Percentiles rank a stretch among this genome's conserved stretches.
Evolutionary conservation across 139 green algal genomes (phyloP).

Genomic region (Bryopsis sp.): DNA sequence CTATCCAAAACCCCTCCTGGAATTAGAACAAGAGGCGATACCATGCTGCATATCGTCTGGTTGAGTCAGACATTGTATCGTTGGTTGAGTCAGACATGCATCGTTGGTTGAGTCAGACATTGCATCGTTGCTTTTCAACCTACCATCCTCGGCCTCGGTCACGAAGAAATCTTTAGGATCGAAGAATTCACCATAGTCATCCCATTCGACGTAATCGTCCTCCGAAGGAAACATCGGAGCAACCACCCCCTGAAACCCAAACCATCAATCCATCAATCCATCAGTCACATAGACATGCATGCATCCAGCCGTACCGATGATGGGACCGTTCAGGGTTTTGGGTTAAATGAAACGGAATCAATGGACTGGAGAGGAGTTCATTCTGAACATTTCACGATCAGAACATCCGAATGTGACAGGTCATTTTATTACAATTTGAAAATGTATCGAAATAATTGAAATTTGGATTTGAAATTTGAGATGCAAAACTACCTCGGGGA

Average conservation of each 20-base stretch:
- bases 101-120: background rate
- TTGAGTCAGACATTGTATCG: background rate
- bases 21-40: background rate
- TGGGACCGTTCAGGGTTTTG: too few species aligned
- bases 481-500: conserved; percentile 36
- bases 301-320: background rate
- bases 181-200: conserved; percentile 61
- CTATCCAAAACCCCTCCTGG: background rate
- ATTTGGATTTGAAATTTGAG: background rate
- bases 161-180: conserved; percentile 17
- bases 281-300: conserved; percentile 11
- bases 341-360: background rate
- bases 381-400: too few species aligned
- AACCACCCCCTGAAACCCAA: conserved; percentile 33
- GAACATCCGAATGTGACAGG: too few species aligned
- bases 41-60: background rate
- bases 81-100: background rate
- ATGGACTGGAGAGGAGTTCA: background rate
- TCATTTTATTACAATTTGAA: too few species aligned
- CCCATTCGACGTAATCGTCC: conserved; percentile 46
- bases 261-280: too few species aligned
- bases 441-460: too few species aligned
- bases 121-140: background rate
- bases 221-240: conserved; percentile 76
- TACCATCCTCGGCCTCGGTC: background rate